phyloP scores from a whole-genome alignment of 176 grass and related monocot species.

The Pharus latifolius region DNA sequence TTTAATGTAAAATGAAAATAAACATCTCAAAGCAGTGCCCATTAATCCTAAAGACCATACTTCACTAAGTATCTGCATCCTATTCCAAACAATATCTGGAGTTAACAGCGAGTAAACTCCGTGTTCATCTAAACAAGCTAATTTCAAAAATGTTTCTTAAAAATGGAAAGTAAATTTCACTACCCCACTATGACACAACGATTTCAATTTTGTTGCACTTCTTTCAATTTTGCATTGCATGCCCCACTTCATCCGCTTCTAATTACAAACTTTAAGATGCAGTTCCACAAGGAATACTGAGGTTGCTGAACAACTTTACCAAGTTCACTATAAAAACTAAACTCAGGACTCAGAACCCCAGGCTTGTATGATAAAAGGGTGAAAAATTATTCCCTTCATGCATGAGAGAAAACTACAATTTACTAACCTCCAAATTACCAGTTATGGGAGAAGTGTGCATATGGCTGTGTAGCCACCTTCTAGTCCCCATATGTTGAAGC shows the following conservation, averaged over 20 bases:
- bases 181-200: no score
- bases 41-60: no score
- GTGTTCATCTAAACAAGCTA: no score
- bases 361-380: background rate
- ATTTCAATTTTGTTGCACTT: no score
- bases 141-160: no score
- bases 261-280: no score
- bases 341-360: background rate
- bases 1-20: background rate
- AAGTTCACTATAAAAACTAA: background rate
- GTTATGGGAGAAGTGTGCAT: constrained; percentile 82
- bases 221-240: no score
- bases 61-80: background rate
- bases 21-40: background rate
- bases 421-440: constrained; percentile 74
- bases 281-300: background rate
- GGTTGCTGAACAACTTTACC: background rate
- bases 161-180: no score
- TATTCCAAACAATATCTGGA: background rate
- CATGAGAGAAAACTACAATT: background rate
- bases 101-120: background rate
- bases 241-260: no score
- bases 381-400: background rate
- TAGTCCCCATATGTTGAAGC: constrained; percentile 69
- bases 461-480: constrained; percentile 86